Evolutionary conservation across 176 grass and related monocot species (phyloP).

Genomic region (Urochloa ruziziensis): DNA sequence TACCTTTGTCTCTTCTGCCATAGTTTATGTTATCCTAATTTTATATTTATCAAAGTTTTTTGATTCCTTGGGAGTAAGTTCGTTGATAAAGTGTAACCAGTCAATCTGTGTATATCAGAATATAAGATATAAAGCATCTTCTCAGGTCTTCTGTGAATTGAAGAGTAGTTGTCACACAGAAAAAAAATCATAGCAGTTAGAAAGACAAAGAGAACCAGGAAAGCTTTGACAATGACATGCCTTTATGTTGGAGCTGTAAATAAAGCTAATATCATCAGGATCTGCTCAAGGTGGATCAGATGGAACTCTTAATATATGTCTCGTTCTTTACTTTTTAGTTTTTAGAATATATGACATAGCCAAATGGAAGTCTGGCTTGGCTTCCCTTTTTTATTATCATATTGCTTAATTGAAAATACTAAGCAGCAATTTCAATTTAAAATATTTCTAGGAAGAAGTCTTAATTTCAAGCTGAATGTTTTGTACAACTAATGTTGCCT

Average conservation of each 20-base stretch:
- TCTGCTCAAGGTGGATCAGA: not conserved
- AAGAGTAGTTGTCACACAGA: not conserved
- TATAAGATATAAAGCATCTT: conserved; percentile 7
- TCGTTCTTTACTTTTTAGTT: not conserved
- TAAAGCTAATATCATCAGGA: not conserved
- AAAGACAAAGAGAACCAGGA: not conserved
- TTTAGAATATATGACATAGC: not conserved
- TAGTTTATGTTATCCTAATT: not conserved
- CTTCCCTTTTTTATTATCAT: not conserved
- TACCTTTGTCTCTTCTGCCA: not conserved
- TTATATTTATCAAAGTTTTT: not conserved
- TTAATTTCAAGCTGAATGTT: not conserved
- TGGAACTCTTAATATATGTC: not conserved
- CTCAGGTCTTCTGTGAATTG: not conserved
- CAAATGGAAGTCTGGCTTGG: not conserved
- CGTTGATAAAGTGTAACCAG: not conserved
- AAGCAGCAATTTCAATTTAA: not conserved
- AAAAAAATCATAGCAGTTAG: not conserved
- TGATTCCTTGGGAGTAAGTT: not conserved
- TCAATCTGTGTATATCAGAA: not conserved
- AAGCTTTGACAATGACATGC: conserved; percentile 25
- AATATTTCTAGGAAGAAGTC: not conserved
- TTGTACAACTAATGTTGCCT: not conserved
- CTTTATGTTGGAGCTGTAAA: not conserved
- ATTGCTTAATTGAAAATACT: not conserved